Conservation (phyloP, 371 early-diverging fungal species). For the Batkoa obscura region DNA sequence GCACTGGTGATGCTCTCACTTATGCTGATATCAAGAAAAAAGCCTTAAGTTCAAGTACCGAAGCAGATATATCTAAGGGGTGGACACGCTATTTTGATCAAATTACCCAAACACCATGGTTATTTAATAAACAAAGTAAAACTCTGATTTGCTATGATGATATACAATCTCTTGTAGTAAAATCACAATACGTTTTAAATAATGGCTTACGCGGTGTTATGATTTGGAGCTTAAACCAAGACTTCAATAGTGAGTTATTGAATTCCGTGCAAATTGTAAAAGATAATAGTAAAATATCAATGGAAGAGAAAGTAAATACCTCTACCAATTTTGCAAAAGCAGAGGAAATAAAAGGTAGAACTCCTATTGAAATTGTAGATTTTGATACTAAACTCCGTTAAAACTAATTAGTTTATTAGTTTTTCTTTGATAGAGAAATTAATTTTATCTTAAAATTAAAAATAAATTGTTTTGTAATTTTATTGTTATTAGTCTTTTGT, state of each 20-base stretch:
- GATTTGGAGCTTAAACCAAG: constrained; percentile 28
- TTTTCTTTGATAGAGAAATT: too few species aligned
- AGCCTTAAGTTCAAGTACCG: constrained; percentile 12
- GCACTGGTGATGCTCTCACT: constrained; percentile 35
- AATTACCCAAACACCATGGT: constrained; percentile 42
- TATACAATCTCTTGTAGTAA: constrained; percentile 26
- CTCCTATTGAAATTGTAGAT: too few species aligned
- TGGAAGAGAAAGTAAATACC: too few species aligned
- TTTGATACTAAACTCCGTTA: too few species aligned
- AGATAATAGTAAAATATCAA: too few species aligned
- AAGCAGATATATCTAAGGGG: background rate
- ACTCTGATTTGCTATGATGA: constrained; percentile 45
- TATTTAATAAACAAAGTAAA: constrained; percentile 30
- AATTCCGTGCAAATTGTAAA: constrained; percentile 6
- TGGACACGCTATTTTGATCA: constrained; percentile 40
- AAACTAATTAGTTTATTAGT: too few species aligned
- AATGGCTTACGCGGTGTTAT: constrained; percentile 36
- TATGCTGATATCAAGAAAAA: constrained; percentile 37
- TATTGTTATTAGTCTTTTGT: too few species aligned
- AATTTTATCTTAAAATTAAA: too few species aligned
- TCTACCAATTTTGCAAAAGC: too few species aligned
- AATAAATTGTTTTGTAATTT: too few species aligned
- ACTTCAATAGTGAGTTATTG: constrained; percentile 30
- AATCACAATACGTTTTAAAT: constrained; percentile 27
- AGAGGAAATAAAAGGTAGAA: too few species aligned